Evolutionary conservation across 225 moss, liverwort and hornwort species (phyloP), one percentile per base, ranked within the genome.

Genomic region (Rhytidiadelphus loreus): DNA sequence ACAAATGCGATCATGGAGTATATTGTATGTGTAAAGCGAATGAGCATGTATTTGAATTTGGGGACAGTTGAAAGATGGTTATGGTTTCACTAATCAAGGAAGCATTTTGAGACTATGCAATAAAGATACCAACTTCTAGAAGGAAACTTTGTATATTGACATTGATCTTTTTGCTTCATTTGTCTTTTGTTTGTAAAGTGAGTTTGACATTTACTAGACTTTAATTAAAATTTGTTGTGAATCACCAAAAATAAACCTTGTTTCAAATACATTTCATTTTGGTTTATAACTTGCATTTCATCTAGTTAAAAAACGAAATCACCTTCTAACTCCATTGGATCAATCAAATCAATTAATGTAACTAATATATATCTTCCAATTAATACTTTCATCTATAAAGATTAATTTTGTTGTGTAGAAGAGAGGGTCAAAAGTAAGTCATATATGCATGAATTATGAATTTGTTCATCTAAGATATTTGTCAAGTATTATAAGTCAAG

Each of bases 321-420:
- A 69, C 28, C 6, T 16, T 72, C 3, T 1, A 72, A 17, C 1
- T 44, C 17, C 2, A 28, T 29, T 72, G 17, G 3, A 29, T 28
- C 46, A 29, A 6, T 46, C 29, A 29, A 29, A 44, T 72, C 6
- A 29, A 29, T 72, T 72, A 6, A 44, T 17, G 0, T 29, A 44
- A 17, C 8, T 73, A 41, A 15, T 0, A 29, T 0, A 6, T 10
- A 17, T 18, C 7, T 29, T 28, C 5, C 25, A 44, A 73, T 11
- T 73, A 44, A 16, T 46, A 70, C 2, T 30, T 25, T 18, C 18
- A 73, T 43, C 5, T 46, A 6, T 6, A 29, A 29, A 17, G 10
- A 73, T 0, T 46, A 2, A 10, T 44, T 44, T 44, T 73, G 3
- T 28, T 3, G 16, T 2, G 0, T 44, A 29, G 5, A 39, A 24